Base-by-base conservation (phyloP, 306 rosid genomes). In the Quercus gilva region DNA sequence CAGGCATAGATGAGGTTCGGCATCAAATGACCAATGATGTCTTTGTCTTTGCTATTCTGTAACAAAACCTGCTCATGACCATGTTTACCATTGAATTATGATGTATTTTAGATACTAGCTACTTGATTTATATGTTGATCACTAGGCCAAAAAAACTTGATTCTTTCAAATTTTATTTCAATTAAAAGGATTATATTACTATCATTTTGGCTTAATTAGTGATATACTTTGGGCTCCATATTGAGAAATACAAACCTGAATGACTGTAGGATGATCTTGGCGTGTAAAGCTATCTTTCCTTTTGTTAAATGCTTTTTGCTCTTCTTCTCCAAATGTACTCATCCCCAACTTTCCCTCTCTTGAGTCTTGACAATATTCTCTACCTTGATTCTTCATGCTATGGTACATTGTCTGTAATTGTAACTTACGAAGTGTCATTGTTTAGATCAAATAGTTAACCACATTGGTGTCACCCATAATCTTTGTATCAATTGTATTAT, bases 1-100 rank as follows among this genome's bases (percentile, higher is more conserved):
- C 87, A 88, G 41, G 84, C 79, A 43, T 84, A 88, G 2, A 88
- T 61, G n/a, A 88, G 84, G 58, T 82, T 88, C 52, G 92, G 92
- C 78, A 88, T 68, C 1, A 15, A 3, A 15, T 83, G 70, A 21
- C 78, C 77, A 6, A 14, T 45, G 5, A 53, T 71, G 59, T 86
- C 90, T 49, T 3, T 81, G 71, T 88, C 69, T 59, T 71, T 81
- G 43, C 57, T 35, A 1, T 37, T 79, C 17, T 88, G 85, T 21
- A 67, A 35, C 25, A 88, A 31, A 25, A 88, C 91, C 88, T 82
- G 75, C 45, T 5, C 59, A 41, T 35, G 17, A 10, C 53, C 53
- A 49, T 3, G 13, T 49, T 37, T 37, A 37, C 11, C 45, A 37
- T 7, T 37, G 45, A 37, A 37, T 37, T 7, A 37, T 37, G 45